Conservation (phyloP, 2,329 filamentous ascomycete species). For the Ophiostoma sp. region DNA sequence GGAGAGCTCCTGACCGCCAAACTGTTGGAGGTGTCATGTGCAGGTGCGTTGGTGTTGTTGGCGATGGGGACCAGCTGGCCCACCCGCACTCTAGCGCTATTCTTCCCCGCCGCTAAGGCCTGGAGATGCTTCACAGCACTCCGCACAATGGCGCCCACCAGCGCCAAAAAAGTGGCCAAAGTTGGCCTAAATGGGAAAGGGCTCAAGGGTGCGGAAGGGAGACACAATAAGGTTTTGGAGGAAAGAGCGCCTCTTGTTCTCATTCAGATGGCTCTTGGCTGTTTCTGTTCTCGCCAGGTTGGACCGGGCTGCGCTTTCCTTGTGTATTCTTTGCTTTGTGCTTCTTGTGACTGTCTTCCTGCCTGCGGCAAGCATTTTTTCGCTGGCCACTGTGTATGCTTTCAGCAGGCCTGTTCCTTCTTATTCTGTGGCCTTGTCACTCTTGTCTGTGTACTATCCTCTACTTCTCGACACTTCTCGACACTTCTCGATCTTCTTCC, state of each 20-base stretch:
- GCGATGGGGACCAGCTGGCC: neutral
- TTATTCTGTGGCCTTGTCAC: neutral
- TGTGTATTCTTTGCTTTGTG: neutral
- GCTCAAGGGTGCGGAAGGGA: neutral
- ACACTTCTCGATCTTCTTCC: neutral
- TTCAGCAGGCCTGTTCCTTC: neutral
- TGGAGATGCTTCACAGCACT: neutral
- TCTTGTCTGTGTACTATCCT: neutral
- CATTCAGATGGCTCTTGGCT: neutral
- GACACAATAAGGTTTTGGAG: neutral
- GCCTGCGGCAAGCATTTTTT: neutral
- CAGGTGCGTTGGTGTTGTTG: neutral
- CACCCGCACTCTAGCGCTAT: neutral
- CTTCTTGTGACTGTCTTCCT: neutral
- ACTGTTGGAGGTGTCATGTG: constrained; percentile 11
- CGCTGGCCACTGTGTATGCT: neutral
- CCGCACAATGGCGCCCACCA: neutral
- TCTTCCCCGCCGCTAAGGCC: constrained; percentile 20
- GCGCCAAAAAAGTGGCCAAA: neutral
- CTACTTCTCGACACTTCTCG: neutral
- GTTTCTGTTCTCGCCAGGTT: neutral
- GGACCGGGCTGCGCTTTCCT: neutral
- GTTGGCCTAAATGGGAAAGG: constrained; percentile 3
- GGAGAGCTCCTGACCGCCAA: constrained; percentile 15
- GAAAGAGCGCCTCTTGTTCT: neutral